Base-by-base conservation (phyloP, 106 monocot species). In the Narthecium ossifragum region DNA sequence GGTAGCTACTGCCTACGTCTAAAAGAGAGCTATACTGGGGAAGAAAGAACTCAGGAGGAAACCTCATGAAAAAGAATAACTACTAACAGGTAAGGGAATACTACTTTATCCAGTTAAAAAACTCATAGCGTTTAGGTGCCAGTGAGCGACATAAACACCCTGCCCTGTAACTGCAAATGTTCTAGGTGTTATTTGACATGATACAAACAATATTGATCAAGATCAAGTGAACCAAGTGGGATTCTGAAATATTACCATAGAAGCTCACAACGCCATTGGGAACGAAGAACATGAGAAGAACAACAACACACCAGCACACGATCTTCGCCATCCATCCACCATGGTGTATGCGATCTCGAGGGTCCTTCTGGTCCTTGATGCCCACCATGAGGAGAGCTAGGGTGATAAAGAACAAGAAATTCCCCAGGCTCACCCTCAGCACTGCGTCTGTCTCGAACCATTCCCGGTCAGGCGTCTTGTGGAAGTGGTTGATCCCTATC, bases 381-480 rank as follows among this genome's bases (percentile, higher is more conserved):
- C 98, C 98, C 34, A 66, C 58, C 98, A 98, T 98, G 26, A 91
- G 29, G 12, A 74, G 46, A 0, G 91, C 98, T 15, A 98, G 60
- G 18, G 82, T 78, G 10, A 91, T 98, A 32, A 98, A 98, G 67
- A 98, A 98, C 9, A 98, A 10, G 66, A 98, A 98, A 41, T 98
- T 98, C 34, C 98, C 98, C 56, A 98, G 38, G 70, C 98, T 98
- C 22, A 98, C 98, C 14, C 98, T 73, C 56, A 98, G 70, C 60
- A 98, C 91, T 11, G 98, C 98, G 40, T 91, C 98, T 1, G 91
- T 98, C 84, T 98, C 84, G 57, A 98, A 98, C 98, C 98, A 98
- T 60, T 98, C 98, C 47, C 87, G 66, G 54, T 90, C 82, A 0
- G 98, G 98, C 30, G 98, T 98, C 50, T 65, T 72, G 21, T 73